Conservation (phyloP, 2,329 filamentous ascomycete genomes). For the Aspergillus puulaauensis region DNA sequence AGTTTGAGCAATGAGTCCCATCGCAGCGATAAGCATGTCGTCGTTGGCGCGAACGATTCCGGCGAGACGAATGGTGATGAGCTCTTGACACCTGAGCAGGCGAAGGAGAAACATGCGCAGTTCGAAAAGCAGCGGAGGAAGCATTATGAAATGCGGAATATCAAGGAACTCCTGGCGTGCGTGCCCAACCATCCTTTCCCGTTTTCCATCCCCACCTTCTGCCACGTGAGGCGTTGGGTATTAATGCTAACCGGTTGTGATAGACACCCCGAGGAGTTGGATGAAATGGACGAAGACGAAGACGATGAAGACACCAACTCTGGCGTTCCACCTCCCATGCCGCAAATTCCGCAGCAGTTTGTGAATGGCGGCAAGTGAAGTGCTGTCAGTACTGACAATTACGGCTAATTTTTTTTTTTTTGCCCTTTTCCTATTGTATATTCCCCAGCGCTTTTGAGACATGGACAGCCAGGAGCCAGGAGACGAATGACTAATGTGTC, state of each 20-base stretch:
- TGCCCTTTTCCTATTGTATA: conserved; percentile 20
- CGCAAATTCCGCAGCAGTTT: conserved; percentile 33
- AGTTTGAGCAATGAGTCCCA: conserved; percentile 42
- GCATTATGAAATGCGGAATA: conserved; percentile 98
- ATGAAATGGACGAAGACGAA: conserved; percentile 61
- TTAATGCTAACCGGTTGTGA: background rate
- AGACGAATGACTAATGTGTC: conserved; percentile 4
- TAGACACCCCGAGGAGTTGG: conserved; percentile 64
- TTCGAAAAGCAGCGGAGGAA: conserved; percentile 92
- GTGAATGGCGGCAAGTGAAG: conserved; percentile 23
- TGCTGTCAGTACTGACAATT: background rate
- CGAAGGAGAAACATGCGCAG: conserved; percentile 83
- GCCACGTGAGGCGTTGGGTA: background rate
- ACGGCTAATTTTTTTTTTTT: background rate
- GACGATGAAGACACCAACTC: conserved; percentile 40
- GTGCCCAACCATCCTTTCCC: conserved; percentile 24
- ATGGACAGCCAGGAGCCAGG: background rate
- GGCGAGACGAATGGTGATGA: conserved; percentile 39
- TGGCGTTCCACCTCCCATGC: conserved; percentile 30
- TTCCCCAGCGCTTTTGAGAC: conserved; percentile 21
- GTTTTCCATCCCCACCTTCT: background rate
- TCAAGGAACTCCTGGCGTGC: conserved; percentile 80
- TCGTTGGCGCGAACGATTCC: conserved; percentile 60
- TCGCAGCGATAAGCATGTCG: conserved; percentile 70
- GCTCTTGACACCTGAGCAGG: conserved; percentile 66